A percentile compares a stretch with the other conserved stretches of the same genome.
These are phyloP conservation scores for Cryoendolithus antarcticus DNA, from an alignment of 2,329 filamentous ascomycete species.

Conservation along the genomic window DNA sequence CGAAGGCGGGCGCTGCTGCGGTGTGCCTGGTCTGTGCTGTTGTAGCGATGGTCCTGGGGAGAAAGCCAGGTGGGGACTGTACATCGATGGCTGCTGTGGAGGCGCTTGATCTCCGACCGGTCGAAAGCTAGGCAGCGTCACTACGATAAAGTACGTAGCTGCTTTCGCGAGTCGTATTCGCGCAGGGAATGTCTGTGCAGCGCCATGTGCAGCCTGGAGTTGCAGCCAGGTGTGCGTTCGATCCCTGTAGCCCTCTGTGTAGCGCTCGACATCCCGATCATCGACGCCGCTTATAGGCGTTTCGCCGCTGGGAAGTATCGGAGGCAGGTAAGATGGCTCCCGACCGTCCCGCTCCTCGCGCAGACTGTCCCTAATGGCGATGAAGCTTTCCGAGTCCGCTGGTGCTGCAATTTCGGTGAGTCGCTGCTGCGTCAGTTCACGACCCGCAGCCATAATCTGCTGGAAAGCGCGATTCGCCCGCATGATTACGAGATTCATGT, in stretches of 20 bases:
- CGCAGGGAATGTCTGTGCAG: conserved; percentile 24
- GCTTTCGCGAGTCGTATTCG: conserved; percentile 30
- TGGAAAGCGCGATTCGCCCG: conserved; percentile 34
- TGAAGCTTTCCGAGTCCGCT: conserved; percentile 30
- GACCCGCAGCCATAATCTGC: conserved; percentile 28
- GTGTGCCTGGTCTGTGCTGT: too few relatives aligned
- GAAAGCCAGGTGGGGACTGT: not conserved
- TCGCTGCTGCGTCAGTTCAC: conserved; percentile 26
- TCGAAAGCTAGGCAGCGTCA: conserved; percentile 25
- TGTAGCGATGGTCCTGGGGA: not conserved
- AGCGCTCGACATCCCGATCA: conserved; percentile 31
- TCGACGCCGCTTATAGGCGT: conserved; percentile 30
- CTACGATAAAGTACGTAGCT: conserved; percentile 33
- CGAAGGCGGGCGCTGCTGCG: too few relatives aligned
- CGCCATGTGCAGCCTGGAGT: conserved; percentile 19
- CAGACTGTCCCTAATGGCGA: conserved; percentile 32
- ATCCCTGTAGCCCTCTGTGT: conserved; percentile 32
- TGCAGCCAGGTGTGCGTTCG: conserved; percentile 28
- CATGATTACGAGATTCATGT: conserved; percentile 35
- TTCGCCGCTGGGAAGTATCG: conserved; percentile 32
- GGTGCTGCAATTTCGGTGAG: conserved; percentile 32
- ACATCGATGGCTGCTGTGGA: not conserved
- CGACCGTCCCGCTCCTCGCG: conserved; percentile 34
- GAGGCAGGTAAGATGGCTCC: conserved; percentile 39
- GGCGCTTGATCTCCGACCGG: conserved; percentile 10